Conservation (phyloP, 805 yeast species). For the Wickerhamiella allomyrinae region DNA sequence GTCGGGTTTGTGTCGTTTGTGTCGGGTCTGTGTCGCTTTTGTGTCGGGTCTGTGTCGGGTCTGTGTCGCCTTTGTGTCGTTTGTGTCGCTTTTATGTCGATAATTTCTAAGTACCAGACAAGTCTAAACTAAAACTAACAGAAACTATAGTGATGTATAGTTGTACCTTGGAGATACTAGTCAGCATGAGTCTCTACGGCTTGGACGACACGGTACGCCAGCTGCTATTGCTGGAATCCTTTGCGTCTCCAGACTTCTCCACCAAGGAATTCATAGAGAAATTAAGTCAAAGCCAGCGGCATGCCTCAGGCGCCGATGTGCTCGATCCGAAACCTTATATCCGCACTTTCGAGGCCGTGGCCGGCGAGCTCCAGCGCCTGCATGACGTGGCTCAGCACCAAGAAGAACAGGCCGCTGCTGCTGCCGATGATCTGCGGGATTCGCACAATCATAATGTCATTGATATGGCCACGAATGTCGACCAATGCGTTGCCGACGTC, state of each 20-base stretch:
- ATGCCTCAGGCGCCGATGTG: slow-evolving; percentile 19
- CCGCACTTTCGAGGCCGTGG: slow-evolving; percentile 77
- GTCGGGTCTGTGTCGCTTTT: not conserved
- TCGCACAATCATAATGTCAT: slow-evolving; percentile 56
- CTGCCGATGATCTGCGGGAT: slow-evolving; percentile 47
- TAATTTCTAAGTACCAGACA: too few relatives aligned
- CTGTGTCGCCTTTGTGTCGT: not conserved
- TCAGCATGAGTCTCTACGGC: slow-evolving; percentile 19
- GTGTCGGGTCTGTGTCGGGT: not conserved
- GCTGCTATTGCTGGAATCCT: slow-evolving; percentile 21
- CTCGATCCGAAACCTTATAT: slow-evolving; percentile 91
- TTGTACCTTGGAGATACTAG: not conserved
- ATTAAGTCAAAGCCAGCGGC: slow-evolving; percentile 51
- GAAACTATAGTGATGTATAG: not conserved
- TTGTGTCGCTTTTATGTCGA: not conserved
- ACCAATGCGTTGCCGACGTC: slow-evolving; percentile 23
- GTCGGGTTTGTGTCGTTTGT: not conserved
- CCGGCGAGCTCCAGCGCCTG: slow-evolving; percentile 53
- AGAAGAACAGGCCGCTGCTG: slow-evolving; percentile 38
- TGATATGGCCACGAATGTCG: slow-evolving; percentile 36
- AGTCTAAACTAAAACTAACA: not conserved
- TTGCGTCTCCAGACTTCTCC: slow-evolving; percentile 31
- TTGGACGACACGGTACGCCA: slow-evolving; percentile 23
- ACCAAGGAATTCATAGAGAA: slow-evolving; percentile 72
- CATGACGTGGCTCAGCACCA: slow-evolving; percentile 39